Conservation (phyloP, 148 eudicot genomes). For the Chenopodium album region DNA sequence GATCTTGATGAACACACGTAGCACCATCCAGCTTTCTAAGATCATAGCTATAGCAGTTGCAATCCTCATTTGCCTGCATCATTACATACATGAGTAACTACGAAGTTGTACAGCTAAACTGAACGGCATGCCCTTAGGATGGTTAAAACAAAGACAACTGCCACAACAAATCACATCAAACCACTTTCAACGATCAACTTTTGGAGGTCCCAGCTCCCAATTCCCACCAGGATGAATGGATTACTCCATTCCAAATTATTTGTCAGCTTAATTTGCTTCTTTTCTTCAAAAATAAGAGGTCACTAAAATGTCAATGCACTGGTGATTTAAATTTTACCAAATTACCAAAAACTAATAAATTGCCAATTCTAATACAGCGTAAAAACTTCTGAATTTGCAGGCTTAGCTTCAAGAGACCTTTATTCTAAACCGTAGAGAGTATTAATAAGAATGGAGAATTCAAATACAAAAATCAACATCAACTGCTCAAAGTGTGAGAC, state of each 20-base stretch:
- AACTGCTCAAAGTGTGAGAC: neutral
- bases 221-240: neutral
- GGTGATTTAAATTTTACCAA: neutral
- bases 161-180: constrained; percentile 3
- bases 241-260: neutral
- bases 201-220: neutral
- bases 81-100: constrained; percentile 16
- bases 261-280: neutral
- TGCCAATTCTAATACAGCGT: neutral
- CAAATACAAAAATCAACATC: neutral
- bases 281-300: neutral
- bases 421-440: neutral
- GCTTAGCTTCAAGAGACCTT: neutral
- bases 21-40: constrained; percentile 78
- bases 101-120: neutral
- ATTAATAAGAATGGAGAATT: neutral
- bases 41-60: constrained; percentile 93
- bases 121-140: neutral
- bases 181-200: neutral
- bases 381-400: neutral
- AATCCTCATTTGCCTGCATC: constrained; percentile 91
- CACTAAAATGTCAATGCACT: neutral
- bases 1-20: constrained; percentile 92
- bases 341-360: neutral
- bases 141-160: neutral